Evolutionary conservation across 306 rosid species (phyloP), one percentile per base, ranked within the genome.

Genomic region (Betula pendula): DNA sequence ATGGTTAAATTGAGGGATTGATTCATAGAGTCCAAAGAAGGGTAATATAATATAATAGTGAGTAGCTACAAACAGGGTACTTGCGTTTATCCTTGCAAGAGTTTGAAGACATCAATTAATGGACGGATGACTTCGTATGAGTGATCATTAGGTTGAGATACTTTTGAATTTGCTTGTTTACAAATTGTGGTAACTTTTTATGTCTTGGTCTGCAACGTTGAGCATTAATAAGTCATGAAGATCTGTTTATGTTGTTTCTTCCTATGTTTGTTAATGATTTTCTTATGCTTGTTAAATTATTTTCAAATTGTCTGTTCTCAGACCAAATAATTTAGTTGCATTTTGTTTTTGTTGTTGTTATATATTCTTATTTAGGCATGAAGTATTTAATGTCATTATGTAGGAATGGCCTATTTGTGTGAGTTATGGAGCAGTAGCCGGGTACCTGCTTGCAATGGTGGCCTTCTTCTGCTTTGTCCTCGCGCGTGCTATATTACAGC

Each of bases 381-480:
- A 76, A 47, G 24, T 52, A 50, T 38, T 76, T 62, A 74, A 50
- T 47, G 13, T 49, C 74, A 27, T 63, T 69, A n/a, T 78, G 84
- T 79, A 94, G 98, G 98, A 95, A 73, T 95, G 98, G 96, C 98
- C 96, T 50, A 87, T 90, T 79, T 89, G 90, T 84, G 96, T 92
- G 79, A 92, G 92, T 81, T 92, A 85, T 70, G 97, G 98, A 86
- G 82, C 91, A 24, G 51, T 90, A 29, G 75, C 79, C 2, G 97
- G 98, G 53, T 92, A 92, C 79, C 74, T 83, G 52, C 78, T 86
- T 50, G 92, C 79, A 50, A 72, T 84, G 79, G 84, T 85, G 75
- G 91, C 83, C 35, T 90, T 95, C 17, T 79, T 87, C 33, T 88
- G 75, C 53, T 77, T 84, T 78, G 77, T 83, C 66, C 75, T 83